Base-by-base conservation (phyloP, 1,284 basidiomycete genomes). In the Irpex rosettiformis region DNA sequence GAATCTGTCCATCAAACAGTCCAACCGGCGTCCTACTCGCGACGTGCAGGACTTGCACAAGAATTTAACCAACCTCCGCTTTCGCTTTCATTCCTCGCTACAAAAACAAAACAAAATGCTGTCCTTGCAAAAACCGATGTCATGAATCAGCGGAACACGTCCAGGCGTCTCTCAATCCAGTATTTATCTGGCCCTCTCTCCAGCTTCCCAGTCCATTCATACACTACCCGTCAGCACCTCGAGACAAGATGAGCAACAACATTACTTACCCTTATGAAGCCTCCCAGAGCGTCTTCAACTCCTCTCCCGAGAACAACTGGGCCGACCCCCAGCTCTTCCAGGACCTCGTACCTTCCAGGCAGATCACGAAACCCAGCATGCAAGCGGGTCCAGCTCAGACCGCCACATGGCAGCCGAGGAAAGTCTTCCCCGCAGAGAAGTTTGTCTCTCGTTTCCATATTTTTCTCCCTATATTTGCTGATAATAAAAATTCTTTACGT, bases 351-450 rank as follows among this genome's bases (percentile, higher is more conserved):
- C 54, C 56, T 7, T n/a, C 52, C 47, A 43, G 45, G 29, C 45
- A 54, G 37, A 30, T 62, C 52, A 33, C 55, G 43, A 60, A 59
- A 55, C 55, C 58, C 52, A 21, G 55, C 25, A 25, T 53, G n/a
- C 52, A 58, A 52, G 28, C 47, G 10, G 55, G 29, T 33, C 30
- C 21, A 29, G 54, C 52, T 16, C 53, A 58, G 27, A 25, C 52
- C 10, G 40, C 61, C 4, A 11, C 45, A 10, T 59, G 58, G 58
- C 58, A 52, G 27, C 59, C 61, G 5, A 33, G 29, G 18, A 63
- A 54, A 33, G 40, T 43, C 18, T 61, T 55, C 54, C 54, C 66
- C 13, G 66, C 72, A 6, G 64, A 68, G 52, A 71, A 61, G 72
- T 69, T 29, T 27, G 64, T 60, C 11, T 24, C 13, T 16, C 22